These are phyloP conservation scores for Plasmodium knowlesi DNA, from an alignment of 169 alveolate genomes.

Conservation along the genomic window DNA sequence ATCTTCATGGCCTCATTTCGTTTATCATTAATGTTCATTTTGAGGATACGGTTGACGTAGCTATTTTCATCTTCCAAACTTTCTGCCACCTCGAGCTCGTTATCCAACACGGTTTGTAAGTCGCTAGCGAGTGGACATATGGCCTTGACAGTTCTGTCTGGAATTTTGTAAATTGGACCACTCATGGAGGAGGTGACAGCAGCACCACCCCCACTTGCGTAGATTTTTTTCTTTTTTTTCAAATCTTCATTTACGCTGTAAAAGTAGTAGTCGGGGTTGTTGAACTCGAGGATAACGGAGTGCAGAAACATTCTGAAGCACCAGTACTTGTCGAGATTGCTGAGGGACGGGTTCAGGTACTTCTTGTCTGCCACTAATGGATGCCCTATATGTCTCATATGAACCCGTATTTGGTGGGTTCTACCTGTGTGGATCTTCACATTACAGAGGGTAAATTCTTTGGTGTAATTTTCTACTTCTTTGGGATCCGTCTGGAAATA, in stretches of 20 bases:
- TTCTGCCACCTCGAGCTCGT: slow-evolving; percentile 70
- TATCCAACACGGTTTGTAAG: slow-evolving; percentile 60
- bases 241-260: slow-evolving; percentile 43
- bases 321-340: slow-evolving; percentile 79
- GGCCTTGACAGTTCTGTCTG: slow-evolving; percentile 76
- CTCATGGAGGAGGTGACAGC: not conserved
- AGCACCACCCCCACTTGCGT: not conserved
- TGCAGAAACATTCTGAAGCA: slow-evolving; percentile 83
- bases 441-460: slow-evolving; percentile 80
- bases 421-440: slow-evolving; percentile 82
- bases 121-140: slow-evolving; percentile 81
- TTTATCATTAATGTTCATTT: slow-evolving; percentile 68
- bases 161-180: not conserved
- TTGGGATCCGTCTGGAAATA: slow-evolving; percentile 34
- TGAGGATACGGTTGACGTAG: slow-evolving; percentile 44
- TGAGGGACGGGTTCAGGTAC: slow-evolving; percentile 75
- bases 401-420: slow-evolving; percentile 84
- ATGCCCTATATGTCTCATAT: slow-evolving; percentile 83
- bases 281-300: slow-evolving; percentile 78
- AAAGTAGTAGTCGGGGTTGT: slow-evolving; percentile 78
- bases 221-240: slow-evolving; percentile 39
- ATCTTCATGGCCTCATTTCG: slow-evolving; percentile 75
- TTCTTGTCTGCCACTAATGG: slow-evolving; percentile 81
- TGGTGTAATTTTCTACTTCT: slow-evolving; percentile 76
- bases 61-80: slow-evolving; percentile 75